These are phyloP conservation scores for Metarhizium rileyi DNA, from an alignment of 2,329 filamentous ascomycete genomes.

Conservation along the genomic window DNA sequence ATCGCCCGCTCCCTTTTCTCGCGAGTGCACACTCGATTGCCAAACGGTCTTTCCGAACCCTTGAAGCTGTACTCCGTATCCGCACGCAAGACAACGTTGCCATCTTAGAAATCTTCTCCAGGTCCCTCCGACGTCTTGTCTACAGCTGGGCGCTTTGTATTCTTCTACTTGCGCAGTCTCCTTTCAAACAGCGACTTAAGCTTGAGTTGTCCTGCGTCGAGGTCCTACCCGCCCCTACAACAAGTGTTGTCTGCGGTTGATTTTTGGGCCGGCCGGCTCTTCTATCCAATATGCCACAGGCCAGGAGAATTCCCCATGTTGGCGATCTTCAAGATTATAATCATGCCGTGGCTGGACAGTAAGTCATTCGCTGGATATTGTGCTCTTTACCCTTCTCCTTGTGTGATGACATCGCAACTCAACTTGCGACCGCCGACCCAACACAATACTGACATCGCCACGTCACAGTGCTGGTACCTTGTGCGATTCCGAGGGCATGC, in stretches of 20 bases:
- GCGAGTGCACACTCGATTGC: no score
- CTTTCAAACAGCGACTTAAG: background rate
- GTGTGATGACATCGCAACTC: background rate
- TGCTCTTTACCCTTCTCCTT: background rate
- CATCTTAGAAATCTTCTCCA: background rate
- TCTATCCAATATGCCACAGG: constrained; percentile 13
- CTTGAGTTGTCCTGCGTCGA: background rate
- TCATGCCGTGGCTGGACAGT: constrained; percentile 78
- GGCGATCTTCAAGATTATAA: constrained; percentile 59
- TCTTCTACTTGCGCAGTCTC: background rate
- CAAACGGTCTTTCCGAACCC: background rate
- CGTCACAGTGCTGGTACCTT: constrained; percentile 72
- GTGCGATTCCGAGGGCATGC: constrained; percentile 68
- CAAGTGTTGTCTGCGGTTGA: background rate
- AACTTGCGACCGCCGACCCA: constrained; percentile 10
- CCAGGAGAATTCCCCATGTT: constrained; percentile 40
- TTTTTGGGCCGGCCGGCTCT: background rate
- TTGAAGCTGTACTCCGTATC: no score
- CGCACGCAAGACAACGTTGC: background rate
- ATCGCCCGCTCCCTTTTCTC: background rate
- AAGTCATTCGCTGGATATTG: constrained; percentile 29
- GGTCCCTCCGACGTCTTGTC: background rate
- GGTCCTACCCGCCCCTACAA: background rate
- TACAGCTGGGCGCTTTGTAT: background rate
- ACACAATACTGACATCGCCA: background rate